phyloP scores from a whole-genome alignment of 2,329 filamentous ascomycete species.

The Aspergillus sp. region DNA sequence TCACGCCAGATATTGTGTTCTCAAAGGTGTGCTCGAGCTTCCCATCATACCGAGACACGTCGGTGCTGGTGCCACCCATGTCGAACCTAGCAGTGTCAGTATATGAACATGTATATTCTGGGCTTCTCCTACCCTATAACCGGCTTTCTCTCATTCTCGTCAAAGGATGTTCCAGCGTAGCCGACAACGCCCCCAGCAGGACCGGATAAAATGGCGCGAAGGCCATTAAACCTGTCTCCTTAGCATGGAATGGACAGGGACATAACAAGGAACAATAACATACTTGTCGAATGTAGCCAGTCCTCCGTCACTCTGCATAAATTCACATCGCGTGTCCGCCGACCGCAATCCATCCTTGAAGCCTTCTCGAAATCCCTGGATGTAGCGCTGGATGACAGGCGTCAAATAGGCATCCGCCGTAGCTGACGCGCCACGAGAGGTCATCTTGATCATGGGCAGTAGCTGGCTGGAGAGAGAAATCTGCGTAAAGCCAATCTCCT shows the following conservation, averaged over 20 bases:
- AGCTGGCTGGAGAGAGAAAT: slow-evolving; percentile 77
- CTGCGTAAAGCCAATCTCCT: slow-evolving; percentile 70
- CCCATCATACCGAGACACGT: slow-evolving; percentile 82
- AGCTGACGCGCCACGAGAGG: slow-evolving; percentile 72
- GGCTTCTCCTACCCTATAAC: slow-evolving; percentile 61
- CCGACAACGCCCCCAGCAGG: slow-evolving; percentile 91
- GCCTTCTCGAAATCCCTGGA: slow-evolving; percentile 57
- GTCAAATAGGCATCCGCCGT: slow-evolving; percentile 80
- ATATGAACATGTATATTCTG: no score
- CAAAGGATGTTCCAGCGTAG: slow-evolving; percentile 88
- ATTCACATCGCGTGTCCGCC: slow-evolving; percentile 80
- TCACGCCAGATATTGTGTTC: slow-evolving; percentile 90
- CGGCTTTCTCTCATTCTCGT: slow-evolving; percentile 74
- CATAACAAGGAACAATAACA: no score
- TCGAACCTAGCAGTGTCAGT: slow-evolving; percentile 62
- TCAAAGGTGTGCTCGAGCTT: slow-evolving; percentile 93
- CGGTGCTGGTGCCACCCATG: slow-evolving; percentile 92
- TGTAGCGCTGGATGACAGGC: slow-evolving; percentile 75
- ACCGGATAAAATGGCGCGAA: slow-evolving; percentile 85
- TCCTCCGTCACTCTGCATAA: slow-evolving; percentile 89
- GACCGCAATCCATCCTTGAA: slow-evolving; percentile 70
- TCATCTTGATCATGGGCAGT: slow-evolving; percentile 86
- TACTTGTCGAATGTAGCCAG: slow-evolving; percentile 53
- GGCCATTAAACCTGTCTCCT: slow-evolving; percentile 64
- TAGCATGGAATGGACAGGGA: no score